These are phyloP conservation scores for Penicillium sp. DNA, from an alignment of 2,329 filamentous ascomycete species.

Conservation along the genomic window DNA sequence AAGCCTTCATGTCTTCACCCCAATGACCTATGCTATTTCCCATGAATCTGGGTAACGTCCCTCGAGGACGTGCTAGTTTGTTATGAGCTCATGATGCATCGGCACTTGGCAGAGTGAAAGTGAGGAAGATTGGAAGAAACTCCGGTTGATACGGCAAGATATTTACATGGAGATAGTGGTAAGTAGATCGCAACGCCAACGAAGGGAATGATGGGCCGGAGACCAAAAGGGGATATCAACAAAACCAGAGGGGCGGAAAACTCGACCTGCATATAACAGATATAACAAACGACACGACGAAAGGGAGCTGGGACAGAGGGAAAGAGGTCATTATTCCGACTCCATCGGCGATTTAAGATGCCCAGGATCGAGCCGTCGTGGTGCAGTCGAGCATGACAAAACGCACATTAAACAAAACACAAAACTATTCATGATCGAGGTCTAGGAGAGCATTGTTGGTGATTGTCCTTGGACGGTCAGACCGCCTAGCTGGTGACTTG, in stretches of 20 bases:
- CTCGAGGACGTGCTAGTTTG: not conserved
- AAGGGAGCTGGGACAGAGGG: not conserved
- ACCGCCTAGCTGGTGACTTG: conserved; percentile 21
- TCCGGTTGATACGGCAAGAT: not conserved
- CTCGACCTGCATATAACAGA: not conserved
- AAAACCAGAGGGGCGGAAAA: not conserved
- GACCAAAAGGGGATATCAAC: conserved; percentile 11
- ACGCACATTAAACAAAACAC: not conserved
- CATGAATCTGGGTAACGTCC: not conserved
- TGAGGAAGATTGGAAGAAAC: not conserved
- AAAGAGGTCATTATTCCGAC: conserved; percentile 8
- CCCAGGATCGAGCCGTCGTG: not conserved
- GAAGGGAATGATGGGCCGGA: not conserved
- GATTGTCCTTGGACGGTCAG: not conserved
- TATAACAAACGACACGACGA: not conserved
- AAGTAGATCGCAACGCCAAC: conserved; percentile 7
- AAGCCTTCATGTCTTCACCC: not conserved
- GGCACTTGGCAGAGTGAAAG: not conserved
- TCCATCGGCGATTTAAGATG: not conserved
- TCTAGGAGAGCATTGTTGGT: conserved; percentile 8
- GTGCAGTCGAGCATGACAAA: not conserved
- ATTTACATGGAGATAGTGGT: conserved; percentile 2
- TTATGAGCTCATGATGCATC: not conserved
- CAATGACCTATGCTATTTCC: not conserved
- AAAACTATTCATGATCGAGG: conserved; percentile 4